Evolutionary conservation across 2,329 filamentous ascomycete species (phyloP).

Genomic region (Colletotrichum sp.): DNA sequence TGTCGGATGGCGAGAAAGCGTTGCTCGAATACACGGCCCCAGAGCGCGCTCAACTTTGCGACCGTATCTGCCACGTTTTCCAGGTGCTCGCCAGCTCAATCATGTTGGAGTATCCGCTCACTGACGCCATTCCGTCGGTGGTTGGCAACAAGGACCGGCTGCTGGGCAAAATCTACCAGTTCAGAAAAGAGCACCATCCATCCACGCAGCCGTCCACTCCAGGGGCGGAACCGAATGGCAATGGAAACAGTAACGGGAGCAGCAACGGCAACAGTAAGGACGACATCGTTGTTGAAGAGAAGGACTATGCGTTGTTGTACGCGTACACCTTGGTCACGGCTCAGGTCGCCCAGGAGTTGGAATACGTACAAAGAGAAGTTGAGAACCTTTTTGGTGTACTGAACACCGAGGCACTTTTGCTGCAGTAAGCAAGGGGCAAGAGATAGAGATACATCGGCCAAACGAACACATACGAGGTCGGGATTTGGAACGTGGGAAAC

Average conservation of each 20-base stretch:
- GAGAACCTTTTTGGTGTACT: slow-evolving; percentile 68
- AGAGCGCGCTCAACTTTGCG: slow-evolving; percentile 82
- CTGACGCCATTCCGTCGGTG: slow-evolving; percentile 85
- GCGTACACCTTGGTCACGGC: slow-evolving; percentile 80
- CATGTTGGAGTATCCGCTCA: slow-evolving; percentile 93
- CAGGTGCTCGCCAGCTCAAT: slow-evolving; percentile 89
- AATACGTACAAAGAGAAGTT: slow-evolving; percentile 64
- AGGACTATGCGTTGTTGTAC: slow-evolving; percentile 90
- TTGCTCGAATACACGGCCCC: slow-evolving; percentile 79
- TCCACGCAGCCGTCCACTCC: slow-evolving; percentile 28
- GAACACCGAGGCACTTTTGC: slow-evolving; percentile 61
- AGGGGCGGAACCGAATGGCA: slow-evolving; percentile 23
- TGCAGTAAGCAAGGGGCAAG: slow-evolving; percentile 47
- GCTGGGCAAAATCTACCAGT: slow-evolving; percentile 86
- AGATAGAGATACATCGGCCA: background rate
- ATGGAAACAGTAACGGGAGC: slow-evolving; percentile 4
- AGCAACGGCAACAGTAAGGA: slow-evolving; percentile 24
- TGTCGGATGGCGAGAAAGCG: slow-evolving; percentile 80
- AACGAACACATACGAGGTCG: background rate
- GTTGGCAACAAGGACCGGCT: slow-evolving; percentile 81
- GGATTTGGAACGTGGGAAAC: background rate
- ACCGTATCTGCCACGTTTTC: slow-evolving; percentile 87
- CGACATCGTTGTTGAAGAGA: slow-evolving; percentile 61
- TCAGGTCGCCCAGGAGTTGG: slow-evolving; percentile 69
- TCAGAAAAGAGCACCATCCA: slow-evolving; percentile 70